phyloP scores from a whole-genome alignment of 1,284 basidiomycete genomes.

The Trichosporon sp. region DNA sequence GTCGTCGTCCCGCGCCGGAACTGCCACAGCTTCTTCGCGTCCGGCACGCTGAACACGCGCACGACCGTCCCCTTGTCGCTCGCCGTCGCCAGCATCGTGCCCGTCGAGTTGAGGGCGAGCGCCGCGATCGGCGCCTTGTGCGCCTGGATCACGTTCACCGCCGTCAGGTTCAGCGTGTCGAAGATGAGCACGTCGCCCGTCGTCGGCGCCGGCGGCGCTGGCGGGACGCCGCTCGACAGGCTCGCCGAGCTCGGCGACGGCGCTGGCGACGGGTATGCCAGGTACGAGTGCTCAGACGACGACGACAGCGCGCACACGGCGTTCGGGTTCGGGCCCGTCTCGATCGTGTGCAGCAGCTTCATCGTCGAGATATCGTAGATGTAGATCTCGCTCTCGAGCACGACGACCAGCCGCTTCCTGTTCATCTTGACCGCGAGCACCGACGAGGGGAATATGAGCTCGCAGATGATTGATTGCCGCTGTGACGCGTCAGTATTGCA shows the following conservation, averaged over 20 bases:
- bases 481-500: conserved; percentile 44
- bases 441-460: conserved; percentile 91
- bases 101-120: conserved; percentile 78
- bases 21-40: conserved; percentile 89
- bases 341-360: conserved; percentile 94
- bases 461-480: conserved; percentile 98
- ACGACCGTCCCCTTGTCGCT: conserved; percentile 97
- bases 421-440: conserved; percentile 96
- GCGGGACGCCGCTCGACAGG: conserved; percentile 45
- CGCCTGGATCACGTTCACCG: conserved; percentile 93
- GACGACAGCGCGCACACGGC: conserved; percentile 93
- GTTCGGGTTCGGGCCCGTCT: conserved; percentile 91
- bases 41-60: conserved; percentile 85
- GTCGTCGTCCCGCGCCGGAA: conserved; percentile 86
- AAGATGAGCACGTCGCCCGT: conserved; percentile 88
- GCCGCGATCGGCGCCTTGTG: conserved; percentile 91
- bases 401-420: conserved; percentile 89
- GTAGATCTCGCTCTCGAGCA: conserved; percentile 93
- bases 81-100: conserved; percentile 87
- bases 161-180: conserved; percentile 82
- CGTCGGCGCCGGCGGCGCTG: conserved; percentile 52
- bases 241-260: conserved; percentile 62
- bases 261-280: conserved; percentile 92
- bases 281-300: conserved; percentile 89
- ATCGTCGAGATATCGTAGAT: conserved; percentile 99